Evolutionary conservation across 2,329 filamentous ascomycete genomes (phyloP).

Genomic region (Davidsoniella eucalypti): DNA sequence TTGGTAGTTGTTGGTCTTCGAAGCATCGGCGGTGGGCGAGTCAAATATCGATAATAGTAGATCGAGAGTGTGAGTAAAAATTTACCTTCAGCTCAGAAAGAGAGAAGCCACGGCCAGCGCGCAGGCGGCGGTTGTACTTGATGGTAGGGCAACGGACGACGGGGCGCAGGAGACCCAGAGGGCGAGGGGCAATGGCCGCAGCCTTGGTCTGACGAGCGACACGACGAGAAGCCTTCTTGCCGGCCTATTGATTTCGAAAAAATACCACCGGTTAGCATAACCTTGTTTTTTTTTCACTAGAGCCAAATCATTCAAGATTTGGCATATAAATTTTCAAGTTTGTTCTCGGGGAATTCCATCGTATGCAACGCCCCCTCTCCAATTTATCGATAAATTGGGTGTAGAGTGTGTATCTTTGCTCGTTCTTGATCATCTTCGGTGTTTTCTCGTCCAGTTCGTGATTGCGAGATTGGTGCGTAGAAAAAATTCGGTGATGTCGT

Average conservation of each 20-base stretch:
- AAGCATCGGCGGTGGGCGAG: neutral
- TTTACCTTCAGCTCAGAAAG: conserved; percentile 94
- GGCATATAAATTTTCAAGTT: neutral
- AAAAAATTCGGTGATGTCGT: conserved; percentile 6
- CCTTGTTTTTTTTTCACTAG: neutral
- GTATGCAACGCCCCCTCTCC: neutral
- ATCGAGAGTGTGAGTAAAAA: conserved; percentile 4
- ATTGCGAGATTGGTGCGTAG: neutral
- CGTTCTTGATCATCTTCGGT: conserved; percentile 7
- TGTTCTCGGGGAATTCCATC: neutral
- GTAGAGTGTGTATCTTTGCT: neutral
- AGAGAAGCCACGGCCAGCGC: conserved; percentile 94
- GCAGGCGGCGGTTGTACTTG: conserved; percentile 98
- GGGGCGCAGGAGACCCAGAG: conserved; percentile 91
- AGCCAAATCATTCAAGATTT: neutral
- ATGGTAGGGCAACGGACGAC: conserved; percentile 94
- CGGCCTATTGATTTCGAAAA: conserved; percentile 44
- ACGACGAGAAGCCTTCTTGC: conserved; percentile 87
- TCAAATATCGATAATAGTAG: neutral
- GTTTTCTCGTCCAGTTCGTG: neutral
- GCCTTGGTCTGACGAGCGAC: conserved; percentile 88
- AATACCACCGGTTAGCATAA: conserved; percentile 14
- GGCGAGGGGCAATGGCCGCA: conserved; percentile 84
- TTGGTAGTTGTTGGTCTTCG: neutral
- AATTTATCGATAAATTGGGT: neutral